phyloP scores from a whole-genome alignment of 129 eudicot species.

The Oenanthe sinensis region DNA sequence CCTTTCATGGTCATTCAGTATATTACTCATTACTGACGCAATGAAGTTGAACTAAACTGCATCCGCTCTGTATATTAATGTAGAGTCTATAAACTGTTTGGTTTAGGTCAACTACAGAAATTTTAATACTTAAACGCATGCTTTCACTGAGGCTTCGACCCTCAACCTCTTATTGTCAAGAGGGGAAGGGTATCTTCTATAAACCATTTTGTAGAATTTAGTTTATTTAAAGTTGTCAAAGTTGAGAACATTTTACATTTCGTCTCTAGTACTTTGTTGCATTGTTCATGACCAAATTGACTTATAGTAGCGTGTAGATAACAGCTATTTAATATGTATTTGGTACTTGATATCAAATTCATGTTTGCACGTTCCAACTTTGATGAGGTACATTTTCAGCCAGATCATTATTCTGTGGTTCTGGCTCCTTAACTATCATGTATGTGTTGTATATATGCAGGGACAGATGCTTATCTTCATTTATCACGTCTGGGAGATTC shows the following conservation, averaged over 20 bases:
- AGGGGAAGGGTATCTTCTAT: neutral
- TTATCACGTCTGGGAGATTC: constrained; percentile 93
- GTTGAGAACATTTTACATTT: neutral
- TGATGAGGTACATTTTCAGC: neutral
- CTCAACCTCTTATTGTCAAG: neutral
- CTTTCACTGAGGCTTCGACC: neutral
- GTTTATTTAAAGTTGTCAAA: neutral
- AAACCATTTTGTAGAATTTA: neutral
- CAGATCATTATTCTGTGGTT: neutral
- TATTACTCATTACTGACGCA: neutral
- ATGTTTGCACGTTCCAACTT: neutral
- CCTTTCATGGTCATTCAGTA: neutral
- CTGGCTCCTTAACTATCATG: neutral
- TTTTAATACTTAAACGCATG: neutral
- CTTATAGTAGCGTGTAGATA: neutral
- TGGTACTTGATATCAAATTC: neutral
- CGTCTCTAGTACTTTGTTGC: neutral
- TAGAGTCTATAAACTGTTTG: too few relatives aligned
- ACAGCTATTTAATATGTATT: neutral
- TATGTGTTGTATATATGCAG: constrained; percentile 28
- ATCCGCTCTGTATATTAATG: neutral
- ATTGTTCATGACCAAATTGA: neutral
- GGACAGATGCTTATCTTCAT: constrained; percentile 94
- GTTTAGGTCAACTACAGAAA: neutral
- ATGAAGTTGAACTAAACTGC: neutral